Evolutionary conservation across 495 filamentous ascomycete genomes (phyloP).

Genomic region (Hypoxylon rickii): DNA sequence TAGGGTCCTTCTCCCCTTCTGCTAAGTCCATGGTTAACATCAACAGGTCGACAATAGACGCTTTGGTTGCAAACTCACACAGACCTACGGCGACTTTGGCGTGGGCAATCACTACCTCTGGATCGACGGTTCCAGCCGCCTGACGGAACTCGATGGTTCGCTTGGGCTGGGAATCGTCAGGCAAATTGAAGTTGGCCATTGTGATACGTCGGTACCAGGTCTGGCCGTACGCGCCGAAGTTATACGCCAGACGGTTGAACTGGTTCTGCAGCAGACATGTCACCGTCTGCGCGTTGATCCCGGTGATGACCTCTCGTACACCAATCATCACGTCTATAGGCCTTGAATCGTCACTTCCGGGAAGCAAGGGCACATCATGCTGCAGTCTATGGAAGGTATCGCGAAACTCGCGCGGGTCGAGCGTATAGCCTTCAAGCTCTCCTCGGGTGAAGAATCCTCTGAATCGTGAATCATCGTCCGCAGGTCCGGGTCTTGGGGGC

Average conservation of each 20-base stretch:
- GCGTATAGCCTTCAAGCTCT: slow-evolving; percentile 9
- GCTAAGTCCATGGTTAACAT: slow-evolving; percentile 2
- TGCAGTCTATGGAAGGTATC: not conserved
- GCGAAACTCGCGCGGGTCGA: not conserved
- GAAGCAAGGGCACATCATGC: not conserved
- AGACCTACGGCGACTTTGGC: not conserved
- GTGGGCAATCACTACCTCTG: slow-evolving; percentile 17
- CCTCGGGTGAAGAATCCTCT: slow-evolving; percentile 18
- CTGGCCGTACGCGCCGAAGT: slow-evolving; percentile 5
- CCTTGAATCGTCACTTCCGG: not conserved
- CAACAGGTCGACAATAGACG: not conserved
- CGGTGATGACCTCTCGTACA: not conserved
- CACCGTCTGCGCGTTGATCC: not conserved
- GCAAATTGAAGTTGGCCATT: too few relatives aligned
- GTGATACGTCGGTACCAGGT: not conserved
- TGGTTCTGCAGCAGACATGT: not conserved
- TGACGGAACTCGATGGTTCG: slow-evolving; percentile 30
- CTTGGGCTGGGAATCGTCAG: not conserved
- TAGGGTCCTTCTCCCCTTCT: not conserved
- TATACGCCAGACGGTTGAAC: slow-evolving; percentile 4
- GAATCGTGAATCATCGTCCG: not conserved
- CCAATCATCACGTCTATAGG: not conserved
- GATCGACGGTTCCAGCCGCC: slow-evolving; percentile 10
- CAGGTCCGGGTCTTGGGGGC: not conserved
- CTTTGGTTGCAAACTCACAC: slow-evolving; percentile 2